Base-by-base conservation (phyloP, 176 grass and related monocot genomes). In the Lolium rigidum region DNA sequence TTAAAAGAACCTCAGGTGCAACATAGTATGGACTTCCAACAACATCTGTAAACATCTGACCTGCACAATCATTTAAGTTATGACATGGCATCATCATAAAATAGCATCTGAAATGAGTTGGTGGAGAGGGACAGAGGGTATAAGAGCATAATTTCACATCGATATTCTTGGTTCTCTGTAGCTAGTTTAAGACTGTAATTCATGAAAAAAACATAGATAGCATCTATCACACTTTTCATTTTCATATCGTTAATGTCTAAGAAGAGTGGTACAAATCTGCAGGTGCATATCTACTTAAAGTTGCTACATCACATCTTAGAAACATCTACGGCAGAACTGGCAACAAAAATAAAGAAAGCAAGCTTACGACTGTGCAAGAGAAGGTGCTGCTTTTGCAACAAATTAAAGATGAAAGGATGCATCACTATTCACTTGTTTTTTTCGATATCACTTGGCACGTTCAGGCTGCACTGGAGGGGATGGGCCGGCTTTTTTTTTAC, bases 11-110 rank as follows among this genome's bases (percentile, higher is more conserved):
- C 86, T 94, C 92, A 24, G 92, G 92, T 88, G 92, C 92, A 11
- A 94, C 90, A 64, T 94, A 94, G 74, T 94, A 94, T 60, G 92
- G 92, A 74, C 92, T 94, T 83, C 92, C 92, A 75, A 94, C 92
- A n/a, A 94, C 92, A 86, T 94, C 92, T 6, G 77, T 88, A 85
- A 90, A 94, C 69, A n/a, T 87, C 61, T 94, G 87, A 4, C 87
- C 92, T 94, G 49, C 47, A 82, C 21, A 85, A 38, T 14, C n/a
- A 54, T n/a, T 74, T 82, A 70, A 31, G 18, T 61, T 84, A 62
- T 18, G 41, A 59, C 58, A 79, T 57, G 18, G 55, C 14, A 83
- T 56, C 13, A 67, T 57, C 22, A 87, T 26, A 26, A 26, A 78
- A 68, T 9, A 10, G 17, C 9, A 79, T 65, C 67, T 65, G 37